These are phyloP conservation scores for Eucalyptus tenuipes DNA, from an alignment of 345 rosid species.

Conservation along the genomic window DNA sequence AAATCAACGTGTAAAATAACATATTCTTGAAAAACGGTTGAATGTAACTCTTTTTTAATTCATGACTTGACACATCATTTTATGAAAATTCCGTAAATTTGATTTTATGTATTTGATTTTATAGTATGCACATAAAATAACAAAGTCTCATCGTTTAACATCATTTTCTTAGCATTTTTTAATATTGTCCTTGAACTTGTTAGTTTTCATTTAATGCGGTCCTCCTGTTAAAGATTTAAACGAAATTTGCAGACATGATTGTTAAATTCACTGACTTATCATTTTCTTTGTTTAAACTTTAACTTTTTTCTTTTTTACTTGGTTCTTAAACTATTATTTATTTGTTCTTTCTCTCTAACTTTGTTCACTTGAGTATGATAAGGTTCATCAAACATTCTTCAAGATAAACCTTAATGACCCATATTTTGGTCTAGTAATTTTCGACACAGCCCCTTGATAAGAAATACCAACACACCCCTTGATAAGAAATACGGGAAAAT, in stretches of 20 bases:
- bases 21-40: background rate
- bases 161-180: background rate
- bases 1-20: background rate
- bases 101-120: background rate
- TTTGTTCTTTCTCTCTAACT: background rate
- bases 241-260: background rate
- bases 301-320: background rate
- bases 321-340: background rate
- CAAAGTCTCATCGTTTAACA: background rate
- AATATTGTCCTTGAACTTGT: background rate
- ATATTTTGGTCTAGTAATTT: background rate
- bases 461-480: background rate
- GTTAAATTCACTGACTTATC: background rate
- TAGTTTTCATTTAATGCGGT: background rate
- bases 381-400: background rate
- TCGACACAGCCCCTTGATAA: background rate
- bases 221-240: background rate
- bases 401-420: background rate
- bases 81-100: background rate
- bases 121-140: background rate
- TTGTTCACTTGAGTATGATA: too few relatives aligned
- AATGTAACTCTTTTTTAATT: background rate
- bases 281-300: background rate
- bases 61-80: background rate
- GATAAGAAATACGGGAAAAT: background rate